Evolutionary conservation across 2,329 filamentous ascomycete species (phyloP), one percentile per base, ranked within the genome.

Genomic region (Ophiostoma pallidulum): DNA sequence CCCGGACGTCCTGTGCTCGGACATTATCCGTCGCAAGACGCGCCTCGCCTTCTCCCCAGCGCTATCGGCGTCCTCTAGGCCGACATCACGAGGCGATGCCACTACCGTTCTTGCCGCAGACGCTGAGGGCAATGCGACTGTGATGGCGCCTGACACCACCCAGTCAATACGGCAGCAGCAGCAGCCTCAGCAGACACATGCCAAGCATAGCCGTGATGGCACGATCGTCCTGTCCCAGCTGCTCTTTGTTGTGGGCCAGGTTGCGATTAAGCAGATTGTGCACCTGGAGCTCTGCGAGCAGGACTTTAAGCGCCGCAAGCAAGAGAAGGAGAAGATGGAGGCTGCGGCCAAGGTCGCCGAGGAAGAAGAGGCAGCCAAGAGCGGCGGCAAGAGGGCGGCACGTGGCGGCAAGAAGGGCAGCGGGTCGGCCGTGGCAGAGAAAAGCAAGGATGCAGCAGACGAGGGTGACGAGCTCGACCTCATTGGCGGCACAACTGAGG

Each of bases 231-330:
- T 98, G 2, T 95, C 92, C 0, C 92, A 97, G 59, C 75, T 98
- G 2, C 73, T 98, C 0, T 97, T 97, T 62, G 84, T 95, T 31
- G 91, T 97, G 26, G 92, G 92, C 0, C 92, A 98, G 60, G 86
- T 97, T 41, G 92, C 92, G 13, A 92, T 98, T 62, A 98, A 98
- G 68, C 94, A 98, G 62, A 98, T 98, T 57, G 94, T 98, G 1
- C 92, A 98, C 62, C 77, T 98, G 10, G 92, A 98, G 59, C 74
- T 97, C n/a, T 95, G 90, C 62, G 92, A 98, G 62, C 80, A 92
- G 42, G 92, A 98, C 64, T 98, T 98, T 66, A 98, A 98, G 71
- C 85, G 91, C 46, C 79, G 91, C 55, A 98, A 98, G 71, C 84
- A 86, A 35, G 87, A 92, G 51, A 87, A 89, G 57, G 86, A 92